Evolutionary conservation across 2,329 filamentous ascomycete genomes (phyloP), one percentile per base, ranked within the genome.

Genomic region (Penicillium sp.): DNA sequence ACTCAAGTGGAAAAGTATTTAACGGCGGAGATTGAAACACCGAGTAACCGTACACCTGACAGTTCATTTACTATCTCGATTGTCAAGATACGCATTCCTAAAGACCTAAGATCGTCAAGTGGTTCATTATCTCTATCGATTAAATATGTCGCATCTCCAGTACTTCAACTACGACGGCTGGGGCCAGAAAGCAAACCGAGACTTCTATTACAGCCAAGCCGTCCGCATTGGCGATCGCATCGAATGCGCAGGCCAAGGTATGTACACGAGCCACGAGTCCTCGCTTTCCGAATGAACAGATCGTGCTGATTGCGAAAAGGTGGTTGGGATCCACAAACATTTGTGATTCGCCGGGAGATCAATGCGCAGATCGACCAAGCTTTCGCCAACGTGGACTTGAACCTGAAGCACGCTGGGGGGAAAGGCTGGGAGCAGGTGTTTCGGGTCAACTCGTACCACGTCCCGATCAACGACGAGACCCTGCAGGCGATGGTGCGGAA

Each of bases 321-420:
- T 59, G 59, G 69, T 52, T 71, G 66, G 64, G 48, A 68, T 26
- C 62, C 60, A 1, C 31, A 49, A 8, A 62, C 58, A 0, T 59
- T 56, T 7, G 45, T 44, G 2, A 52, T 65, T 40, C 49, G 59
- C 47, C 57, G 56, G 2, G 70, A 75, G 10, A 64, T 75, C 35
- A 69, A 71, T 41, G 68, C 64, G 0, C 68, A 79, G 45, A 75
- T 79, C 41, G 74, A 76, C 43, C 69, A 73, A 46, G 77, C 79
- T 0, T 83, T 83, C 56, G 63, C 60, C 3, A 84, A 83, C 49
- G 75, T 82, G 9, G 77, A 84, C 1, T 59, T 70, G 5, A 67
- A 62, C 26, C 63, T 83, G 4, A 72, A 70, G 37, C 57, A 74
- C 15, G 78, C 78, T 0, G 80, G 81, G 1, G 77, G 77, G 0